Base-by-base conservation (phyloP, 345 rosid genomes). In the Gossypium herbaceum region DNA sequence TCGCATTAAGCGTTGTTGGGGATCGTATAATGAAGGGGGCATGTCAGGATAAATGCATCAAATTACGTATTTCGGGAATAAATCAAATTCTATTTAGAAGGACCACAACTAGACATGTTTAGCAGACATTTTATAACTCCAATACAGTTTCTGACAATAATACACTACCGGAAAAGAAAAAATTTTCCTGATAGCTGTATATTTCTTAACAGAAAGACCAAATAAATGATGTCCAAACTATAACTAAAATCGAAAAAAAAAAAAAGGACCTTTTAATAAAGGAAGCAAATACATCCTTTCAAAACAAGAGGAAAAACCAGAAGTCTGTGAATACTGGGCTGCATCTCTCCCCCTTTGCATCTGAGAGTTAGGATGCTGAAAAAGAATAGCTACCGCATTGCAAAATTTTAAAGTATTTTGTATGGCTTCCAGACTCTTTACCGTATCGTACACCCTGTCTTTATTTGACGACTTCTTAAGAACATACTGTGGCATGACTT, bases 391-490 rank as follows among this genome's bases (percentile, higher is more conserved):
- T 48, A 73, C 44, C 39, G 47, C 67, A 68, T 12, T 56, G 47
- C 66, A 64, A 22, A 10, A 12, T 12, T 12, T 15, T 29, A 27
- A 66, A 19, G 43, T 20, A 20, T 68, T 68, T 12, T 75, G 41
- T 72, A 75, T 74, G 60, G 55, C 71, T 57, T 75, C 68, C 76
- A 54, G 65, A 72, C 69, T 52, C 79, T 10, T 54, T 45, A 51
- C 73, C 76, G 47, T 59, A 71, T 75, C 59, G 56, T 34, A 43
- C 81, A 75, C 72, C 78, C 55, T 72, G 55, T 75, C 75, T 63
- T 79, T 79, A 75, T 75, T 79, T 47, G 24, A 57, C n/a, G 27
- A 39, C 68, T n/a, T 19, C 41, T 47, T 44, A 29, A 61, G 67
- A 54, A 22, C 56, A 39, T 54, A 47, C 48, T 68, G 71, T 75